Percentiles rank a stretch among this genome's conserved stretches.
Conservation (phyloP, 352 stramenopile genomes). For the Pythium oligandrum region DNA sequence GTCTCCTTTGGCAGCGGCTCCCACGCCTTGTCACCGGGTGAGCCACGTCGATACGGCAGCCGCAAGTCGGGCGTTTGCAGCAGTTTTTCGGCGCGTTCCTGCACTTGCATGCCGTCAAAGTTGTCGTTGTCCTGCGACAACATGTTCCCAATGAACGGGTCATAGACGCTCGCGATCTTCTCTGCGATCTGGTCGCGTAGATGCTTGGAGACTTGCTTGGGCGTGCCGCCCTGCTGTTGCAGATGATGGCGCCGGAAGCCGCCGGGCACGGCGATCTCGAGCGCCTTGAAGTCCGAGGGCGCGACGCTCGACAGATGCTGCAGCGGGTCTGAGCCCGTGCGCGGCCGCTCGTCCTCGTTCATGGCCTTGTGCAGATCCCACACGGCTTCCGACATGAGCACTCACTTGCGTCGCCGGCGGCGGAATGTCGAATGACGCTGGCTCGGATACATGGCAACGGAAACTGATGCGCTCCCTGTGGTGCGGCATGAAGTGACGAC, state of each 20-base stretch:
- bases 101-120: slow-evolving; percentile 66
- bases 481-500: no score
- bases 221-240: slow-evolving; percentile 20
- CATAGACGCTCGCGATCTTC: slow-evolving; percentile 70
- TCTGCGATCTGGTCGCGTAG: slow-evolving; percentile 70
- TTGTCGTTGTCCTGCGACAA: slow-evolving; percentile 79
- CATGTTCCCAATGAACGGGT: slow-evolving; percentile 80
- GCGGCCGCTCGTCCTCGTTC: slow-evolving; percentile 18
- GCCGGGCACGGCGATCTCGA: slow-evolving; percentile 63
- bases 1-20: slow-evolving; percentile 13
- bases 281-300: slow-evolving; percentile 30
- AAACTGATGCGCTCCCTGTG: no score
- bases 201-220: slow-evolving; percentile 38
- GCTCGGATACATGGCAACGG: no score
- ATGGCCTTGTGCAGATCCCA: slow-evolving; percentile 49
- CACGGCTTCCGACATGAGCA: slow-evolving; percentile 38
- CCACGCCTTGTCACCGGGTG: slow-evolving; percentile 17
- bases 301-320: slow-evolving; percentile 24
- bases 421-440: not conserved
- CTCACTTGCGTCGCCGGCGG: not conserved
- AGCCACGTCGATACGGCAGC: slow-evolving; percentile 22
- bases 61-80: slow-evolving; percentile 58
- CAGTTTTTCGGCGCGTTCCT: slow-evolving; percentile 59
- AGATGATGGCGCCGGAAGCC: slow-evolving; percentile 73
- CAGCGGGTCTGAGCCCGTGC: slow-evolving; percentile 54